Evolutionary conservation across 306 rosid species (phyloP).

Genomic region (Acacia confusa): DNA sequence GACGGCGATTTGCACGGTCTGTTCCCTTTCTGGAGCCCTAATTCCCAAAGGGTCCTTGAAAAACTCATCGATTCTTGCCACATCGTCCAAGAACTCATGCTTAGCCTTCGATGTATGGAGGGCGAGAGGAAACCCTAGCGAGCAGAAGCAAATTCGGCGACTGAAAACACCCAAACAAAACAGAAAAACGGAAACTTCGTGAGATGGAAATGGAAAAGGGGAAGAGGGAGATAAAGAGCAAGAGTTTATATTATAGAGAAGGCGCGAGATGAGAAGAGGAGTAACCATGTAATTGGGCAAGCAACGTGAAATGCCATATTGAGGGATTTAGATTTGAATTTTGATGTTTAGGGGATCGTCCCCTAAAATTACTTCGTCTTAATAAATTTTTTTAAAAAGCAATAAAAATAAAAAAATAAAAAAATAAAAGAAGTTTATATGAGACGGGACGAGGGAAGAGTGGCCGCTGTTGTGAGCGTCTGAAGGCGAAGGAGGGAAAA

Average conservation of each 20-base stretch:
- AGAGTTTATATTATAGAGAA: conserved; percentile 5
- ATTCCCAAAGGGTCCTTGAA: conserved; percentile 51
- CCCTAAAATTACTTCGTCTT: conserved; percentile 23
- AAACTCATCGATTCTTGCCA: conserved; percentile 50
- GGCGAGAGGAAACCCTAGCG: conserved; percentile 65
- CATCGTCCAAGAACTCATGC: conserved; percentile 47
- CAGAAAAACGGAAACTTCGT: neutral
- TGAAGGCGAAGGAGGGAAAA: neutral
- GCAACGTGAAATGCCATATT: conserved; percentile 88
- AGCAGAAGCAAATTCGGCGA: conserved; percentile 69
- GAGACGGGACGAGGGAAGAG: neutral
- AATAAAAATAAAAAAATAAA: too few species aligned
- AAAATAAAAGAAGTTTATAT: neutral
- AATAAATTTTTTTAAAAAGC: neutral
- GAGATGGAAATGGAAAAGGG: neutral
- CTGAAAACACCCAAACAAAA: conserved; percentile 35
- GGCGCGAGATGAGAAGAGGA: conserved; percentile 11
- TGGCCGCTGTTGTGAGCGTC: conserved; percentile 12
- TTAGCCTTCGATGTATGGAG: conserved; percentile 42
- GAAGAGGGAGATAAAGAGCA: neutral
- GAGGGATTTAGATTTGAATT: conserved; percentile 51
- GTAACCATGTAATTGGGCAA: conserved; percentile 82
- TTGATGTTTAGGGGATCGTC: conserved; percentile 38
- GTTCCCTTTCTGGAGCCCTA: conserved; percentile 45
- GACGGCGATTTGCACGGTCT: conserved; percentile 64